These are phyloP conservation scores for Penicillium palitans DNA, from an alignment of 2,329 filamentous ascomycete species.

Conservation along the genomic window DNA sequence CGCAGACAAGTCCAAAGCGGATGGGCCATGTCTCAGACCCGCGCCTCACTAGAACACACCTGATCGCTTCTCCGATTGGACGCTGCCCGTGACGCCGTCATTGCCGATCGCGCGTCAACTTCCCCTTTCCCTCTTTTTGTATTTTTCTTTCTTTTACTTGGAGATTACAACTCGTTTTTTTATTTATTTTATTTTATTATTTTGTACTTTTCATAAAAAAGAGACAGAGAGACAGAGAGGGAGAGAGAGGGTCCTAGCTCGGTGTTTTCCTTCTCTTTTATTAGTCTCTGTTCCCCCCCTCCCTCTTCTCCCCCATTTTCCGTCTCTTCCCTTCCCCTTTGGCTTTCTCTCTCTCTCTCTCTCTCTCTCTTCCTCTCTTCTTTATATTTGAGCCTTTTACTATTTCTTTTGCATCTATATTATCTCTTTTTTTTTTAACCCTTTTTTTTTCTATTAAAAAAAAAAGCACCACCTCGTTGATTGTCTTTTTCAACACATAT, in stretches of 20 bases:
- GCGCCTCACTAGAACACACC: constrained; percentile 24
- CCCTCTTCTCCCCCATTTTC: constrained; percentile 5
- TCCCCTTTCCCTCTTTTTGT: constrained; percentile 14
- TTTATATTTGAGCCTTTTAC: neutral
- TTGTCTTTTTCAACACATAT: neutral
- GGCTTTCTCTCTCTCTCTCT: constrained; percentile 17
- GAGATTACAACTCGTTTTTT: neutral
- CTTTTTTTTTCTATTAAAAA: neutral
- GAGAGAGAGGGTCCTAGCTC: constrained; percentile 7
- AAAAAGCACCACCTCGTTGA: neutral
- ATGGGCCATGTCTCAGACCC: constrained; percentile 28
- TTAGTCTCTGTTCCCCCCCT: constrained; percentile 10
- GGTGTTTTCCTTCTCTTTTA: constrained; percentile 19
- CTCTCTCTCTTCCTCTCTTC: constrained; percentile 13
- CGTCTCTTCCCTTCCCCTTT: constrained; percentile 11
- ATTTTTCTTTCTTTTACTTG: neutral
- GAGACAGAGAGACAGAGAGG: neutral
- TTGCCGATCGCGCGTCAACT: constrained; percentile 44
- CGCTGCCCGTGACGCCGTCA: constrained; percentile 29
- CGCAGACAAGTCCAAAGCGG: constrained; percentile 2
- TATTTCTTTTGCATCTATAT: neutral
- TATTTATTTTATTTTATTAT: neutral
- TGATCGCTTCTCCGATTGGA: constrained; percentile 28
- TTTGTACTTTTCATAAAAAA: constrained; percentile 6
- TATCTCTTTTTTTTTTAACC: too few relatives aligned